Conservation (phyloP, 352 stramenopile species). For the Phytophthora colocasiae region DNA sequence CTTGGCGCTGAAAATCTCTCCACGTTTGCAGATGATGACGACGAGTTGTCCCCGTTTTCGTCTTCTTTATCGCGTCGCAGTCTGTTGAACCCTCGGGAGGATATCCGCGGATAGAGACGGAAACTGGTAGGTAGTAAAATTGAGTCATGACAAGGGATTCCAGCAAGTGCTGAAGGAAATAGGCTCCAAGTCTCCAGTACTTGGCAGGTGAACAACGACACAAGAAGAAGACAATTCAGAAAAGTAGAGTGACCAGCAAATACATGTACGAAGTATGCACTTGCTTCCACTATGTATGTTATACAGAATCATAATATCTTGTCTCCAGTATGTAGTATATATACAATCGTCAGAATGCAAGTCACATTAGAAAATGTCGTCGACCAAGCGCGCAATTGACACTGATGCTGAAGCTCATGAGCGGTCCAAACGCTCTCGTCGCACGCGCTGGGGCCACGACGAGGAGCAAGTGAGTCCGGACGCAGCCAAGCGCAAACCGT, state of each 20-base stretch:
- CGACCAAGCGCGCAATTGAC: conserved; percentile 34
- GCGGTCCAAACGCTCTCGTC: conserved; percentile 42
- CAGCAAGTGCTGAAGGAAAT: conserved; percentile 24
- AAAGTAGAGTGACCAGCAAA: conserved; percentile 1
- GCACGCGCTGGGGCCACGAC: conserved; percentile 47
- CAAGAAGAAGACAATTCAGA: conserved; percentile 18
- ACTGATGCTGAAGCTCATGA: conserved; percentile 11
- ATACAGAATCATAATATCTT: conserved; percentile 1
- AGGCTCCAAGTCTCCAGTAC: conserved; percentile 15
- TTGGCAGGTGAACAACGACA: conserved; percentile 2
- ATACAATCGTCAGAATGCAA: conserved; percentile 1
- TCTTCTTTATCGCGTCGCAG: conserved; percentile 40
- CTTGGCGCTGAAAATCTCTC: conserved; percentile 39
- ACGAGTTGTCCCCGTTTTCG: conserved; percentile 45
- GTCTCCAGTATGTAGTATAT: conserved; percentile 1
- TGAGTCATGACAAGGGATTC: conserved; percentile 2
- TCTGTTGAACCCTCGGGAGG: conserved; percentile 50
- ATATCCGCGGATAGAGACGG: conserved; percentile 47
- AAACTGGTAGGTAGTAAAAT: conserved; percentile 10
- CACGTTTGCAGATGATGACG: conserved; percentile 40
- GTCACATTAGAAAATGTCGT: conserved; percentile 14
- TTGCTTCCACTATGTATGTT: neutral
- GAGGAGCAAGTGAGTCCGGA: conserved; percentile 5
- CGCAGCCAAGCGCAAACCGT: conserved; percentile 5
- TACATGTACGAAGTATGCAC: conserved; percentile 10